Evolutionary conservation across 2,329 filamentous ascomycete genomes (phyloP).

Genomic region (Fusarium citri): DNA sequence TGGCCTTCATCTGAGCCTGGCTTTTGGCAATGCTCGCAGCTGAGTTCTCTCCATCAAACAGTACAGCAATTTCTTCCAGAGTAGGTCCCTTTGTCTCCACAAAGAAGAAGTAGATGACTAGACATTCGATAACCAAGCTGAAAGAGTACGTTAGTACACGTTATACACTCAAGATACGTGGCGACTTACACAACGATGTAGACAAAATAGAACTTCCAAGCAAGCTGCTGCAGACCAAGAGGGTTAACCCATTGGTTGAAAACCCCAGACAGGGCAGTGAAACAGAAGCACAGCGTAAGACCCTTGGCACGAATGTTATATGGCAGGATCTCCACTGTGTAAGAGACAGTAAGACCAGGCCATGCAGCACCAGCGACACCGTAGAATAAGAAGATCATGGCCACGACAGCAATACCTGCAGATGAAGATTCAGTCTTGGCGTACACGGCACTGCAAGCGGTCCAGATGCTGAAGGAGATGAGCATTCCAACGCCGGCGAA

Average conservation of each 20-base stretch:
- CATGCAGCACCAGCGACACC: constrained; percentile 41
- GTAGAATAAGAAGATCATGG: constrained; percentile 46
- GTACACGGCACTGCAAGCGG: constrained; percentile 41
- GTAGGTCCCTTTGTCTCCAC: constrained; percentile 42
- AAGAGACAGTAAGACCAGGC: constrained; percentile 42
- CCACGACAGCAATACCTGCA: constrained; percentile 39
- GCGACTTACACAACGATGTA: constrained; percentile 42
- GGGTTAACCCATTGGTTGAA: constrained; percentile 45
- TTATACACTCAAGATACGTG: fast-evolving
- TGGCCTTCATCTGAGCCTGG: constrained; percentile 35
- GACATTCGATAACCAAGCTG: constrained; percentile 40
- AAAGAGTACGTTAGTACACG: fast-evolving
- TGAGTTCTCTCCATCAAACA: constrained; percentile 40
- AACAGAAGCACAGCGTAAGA: constrained; percentile 41
- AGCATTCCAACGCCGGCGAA: constrained; percentile 43
- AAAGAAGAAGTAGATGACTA: constrained; percentile 45
- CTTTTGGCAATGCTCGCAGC: constrained; percentile 38
- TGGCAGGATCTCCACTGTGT: constrained; percentile 41
- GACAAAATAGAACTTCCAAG: constrained; percentile 43
- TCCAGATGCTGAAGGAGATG: constrained; percentile 41
- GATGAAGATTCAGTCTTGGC: constrained; percentile 35
- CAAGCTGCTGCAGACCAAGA: constrained; percentile 37
- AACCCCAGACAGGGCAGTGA: constrained; percentile 40
- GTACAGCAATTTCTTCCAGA: constrained; percentile 42
- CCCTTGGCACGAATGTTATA: constrained; percentile 45